Base-by-base conservation (phyloP, 2,329 filamentous ascomycete genomes). In the Plenodomus lindquistii region DNA sequence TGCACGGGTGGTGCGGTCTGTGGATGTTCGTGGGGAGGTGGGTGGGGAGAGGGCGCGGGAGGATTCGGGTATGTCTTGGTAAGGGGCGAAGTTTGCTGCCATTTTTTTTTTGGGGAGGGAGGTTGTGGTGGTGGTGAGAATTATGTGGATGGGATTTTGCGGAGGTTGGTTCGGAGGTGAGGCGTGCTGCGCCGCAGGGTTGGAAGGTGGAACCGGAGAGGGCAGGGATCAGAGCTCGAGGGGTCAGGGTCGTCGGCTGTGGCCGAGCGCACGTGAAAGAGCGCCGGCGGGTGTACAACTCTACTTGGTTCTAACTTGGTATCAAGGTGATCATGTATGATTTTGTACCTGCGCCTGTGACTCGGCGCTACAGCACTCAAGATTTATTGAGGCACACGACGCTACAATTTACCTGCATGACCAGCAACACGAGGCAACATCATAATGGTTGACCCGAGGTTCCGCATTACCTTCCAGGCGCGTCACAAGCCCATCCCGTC, bases 21-120 rank as follows among this genome's bases (percentile, higher is more conserved):
- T 50, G 4, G 66, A 74, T 68, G 66, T 54, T 73, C 73, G 67
- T 1, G 69, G 69, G 15, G 68, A 71, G 78, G 75, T 74, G 46
- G 85, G 81, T 43, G 91, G 90, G 17, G 90, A 95, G 70, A 91
- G 81, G 43, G 88, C 85, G 65, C 93, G 89, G 60, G 85, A 84
- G 62, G 87, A 82, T 77, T 97, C 92, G 9, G 94, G 94, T 40
- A 88, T 88, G 73, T 93, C 93, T 78, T 97, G 94, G 76, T 97
- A 99, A 31, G 94, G 94, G 38, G 94, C 94, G 72, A 97, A 99
- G 77, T 97, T 64, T 22, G 67, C 59, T 13, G 59, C 59, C 67
- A 70, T 71, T 15, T 27, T 53, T 31, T n/a, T n/a, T n/a, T n/a
- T n/a, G n/a, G n/a, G n/a, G n/a, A 31, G 11, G 18, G 16, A 38